Evolutionary conservation across 768 basidiomycete genomes (phyloP).

Genomic region (Lactarius sanguifluus): DNA sequence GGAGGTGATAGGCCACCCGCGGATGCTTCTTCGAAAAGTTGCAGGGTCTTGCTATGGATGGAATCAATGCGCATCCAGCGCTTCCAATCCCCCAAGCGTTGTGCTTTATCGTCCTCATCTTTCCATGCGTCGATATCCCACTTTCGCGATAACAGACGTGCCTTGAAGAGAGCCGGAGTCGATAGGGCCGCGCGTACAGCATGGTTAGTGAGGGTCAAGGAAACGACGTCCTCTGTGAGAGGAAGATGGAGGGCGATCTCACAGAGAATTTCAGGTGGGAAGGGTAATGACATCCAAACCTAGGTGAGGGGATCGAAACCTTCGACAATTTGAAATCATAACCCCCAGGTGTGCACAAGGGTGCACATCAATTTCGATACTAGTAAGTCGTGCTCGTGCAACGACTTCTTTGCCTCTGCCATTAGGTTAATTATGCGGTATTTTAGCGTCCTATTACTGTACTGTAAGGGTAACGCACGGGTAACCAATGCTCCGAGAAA

Average conservation of each 20-base stretch:
- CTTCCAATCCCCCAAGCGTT: background rate
- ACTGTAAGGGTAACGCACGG: too few species aligned
- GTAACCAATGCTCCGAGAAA: too few species aligned
- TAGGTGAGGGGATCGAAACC: too few species aligned
- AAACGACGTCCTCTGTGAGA: constrained; percentile 5
- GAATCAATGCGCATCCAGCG: constrained; percentile 17
- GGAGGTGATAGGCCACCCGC: background rate
- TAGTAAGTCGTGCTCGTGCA: too few species aligned
- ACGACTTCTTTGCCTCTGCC: too few species aligned
- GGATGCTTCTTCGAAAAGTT: constrained; percentile 15
- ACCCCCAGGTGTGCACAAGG: too few species aligned
- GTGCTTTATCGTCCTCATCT: background rate
- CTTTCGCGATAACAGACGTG: constrained; percentile 1
- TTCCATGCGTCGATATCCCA: constrained; percentile 18
- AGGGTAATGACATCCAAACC: background rate
- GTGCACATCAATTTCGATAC: too few species aligned
- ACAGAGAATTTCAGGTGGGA: constrained; percentile 9
- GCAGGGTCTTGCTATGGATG: constrained; percentile 1
- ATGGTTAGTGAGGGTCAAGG: constrained; percentile 4
- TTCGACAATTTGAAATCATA: background rate
- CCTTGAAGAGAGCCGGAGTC: constrained; percentile 15
- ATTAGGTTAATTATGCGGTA: too few species aligned
- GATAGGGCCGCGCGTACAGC: background rate
- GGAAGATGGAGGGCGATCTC: constrained; percentile 20
- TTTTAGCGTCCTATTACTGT: too few species aligned